Evolutionary conservation across 352 stramenopile species (phyloP), one percentile per base, ranked within the genome.

Genomic region (Aphanomyces euteiches): DNA sequence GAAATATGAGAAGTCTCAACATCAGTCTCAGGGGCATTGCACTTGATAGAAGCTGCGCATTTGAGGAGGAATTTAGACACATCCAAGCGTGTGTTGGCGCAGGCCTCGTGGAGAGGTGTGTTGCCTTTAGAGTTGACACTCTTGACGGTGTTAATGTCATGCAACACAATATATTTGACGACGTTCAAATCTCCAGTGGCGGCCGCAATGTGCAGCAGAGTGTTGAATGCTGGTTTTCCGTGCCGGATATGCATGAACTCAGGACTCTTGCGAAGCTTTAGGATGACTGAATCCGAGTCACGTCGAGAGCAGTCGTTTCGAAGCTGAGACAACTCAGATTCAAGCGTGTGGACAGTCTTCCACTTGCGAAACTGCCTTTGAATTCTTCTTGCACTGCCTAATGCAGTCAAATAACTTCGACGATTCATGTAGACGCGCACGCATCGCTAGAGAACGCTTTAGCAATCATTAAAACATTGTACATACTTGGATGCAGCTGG

Each of bases 21-120:
- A n/a, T 70, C 47, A 12, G 43, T 50, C 43, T 61, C 54, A 7
- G 54, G 54, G 12, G 15, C 17, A 13, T 37, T 19, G 17, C 5
- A 61, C 21, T 37, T 37, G 21, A 61, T 61, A 37, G 21, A 37
- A 28, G 54, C 17, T 7, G 54, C 28, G 8, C 19, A 36, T 2
- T 19, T 4, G 3, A 70, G 43, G 6, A 93, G 64, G 34, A 85
- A 88, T 59, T 90, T 90, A 39, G 82, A 79, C 76, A 91, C 90
- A 4, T 89, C 84, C 58, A 89, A 85, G 48, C 90, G 83, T 0
- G 79, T 81, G 43, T 86, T 69, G 1, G 77, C 69, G 61, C 83
- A 90, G 7, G 82, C 83, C 64, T 90, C 83, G 17, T 93, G 86
- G 64, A 93, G 83, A 4, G 86, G 80, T 12, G 82, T 91, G 47